Percentiles rank a stretch among this genome's conserved stretches.
These are phyloP conservation scores for Pichia sp. DNA, from an alignment of 1,139 yeast species.

Conservation along the genomic window DNA sequence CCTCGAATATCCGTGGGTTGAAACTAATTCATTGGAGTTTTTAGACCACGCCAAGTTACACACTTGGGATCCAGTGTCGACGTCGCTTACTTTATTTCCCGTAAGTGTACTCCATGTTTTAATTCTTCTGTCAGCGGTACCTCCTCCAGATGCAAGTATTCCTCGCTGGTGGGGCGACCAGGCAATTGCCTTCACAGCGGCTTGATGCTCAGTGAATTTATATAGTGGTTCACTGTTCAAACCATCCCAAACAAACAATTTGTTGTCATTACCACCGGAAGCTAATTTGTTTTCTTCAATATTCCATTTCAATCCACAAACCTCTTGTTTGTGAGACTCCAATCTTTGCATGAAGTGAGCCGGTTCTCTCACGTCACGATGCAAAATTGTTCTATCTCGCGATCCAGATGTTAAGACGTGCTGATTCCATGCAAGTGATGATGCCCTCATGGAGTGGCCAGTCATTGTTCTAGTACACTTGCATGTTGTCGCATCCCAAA, in stretches of 20 bases:
- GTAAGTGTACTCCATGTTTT: constrained; percentile 90
- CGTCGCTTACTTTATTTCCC: constrained; percentile 68
- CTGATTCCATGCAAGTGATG: constrained; percentile 91
- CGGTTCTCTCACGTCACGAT: constrained; percentile 86
- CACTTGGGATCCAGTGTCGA: constrained; percentile 93
- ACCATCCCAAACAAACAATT: constrained; percentile 84
- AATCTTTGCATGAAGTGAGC: constrained; percentile 74
- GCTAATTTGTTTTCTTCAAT: constrained; percentile 82
- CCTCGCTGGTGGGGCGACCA: constrained; percentile 99
- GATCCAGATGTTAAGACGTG: constrained; percentile 86
- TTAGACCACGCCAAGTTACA: constrained; percentile 93
- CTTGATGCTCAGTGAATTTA: constrained; percentile 77
- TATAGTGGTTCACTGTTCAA: constrained; percentile 63
- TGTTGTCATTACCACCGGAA: constrained; percentile 92
- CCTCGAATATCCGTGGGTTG: constrained; percentile 91
- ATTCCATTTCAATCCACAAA: constrained; percentile 95
- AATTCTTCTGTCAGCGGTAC: constrained; percentile 88
- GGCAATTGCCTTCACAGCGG: constrained; percentile 94
- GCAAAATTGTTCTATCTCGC: constrained; percentile 77
- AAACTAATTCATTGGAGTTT: constrained; percentile 85
- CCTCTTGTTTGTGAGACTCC: constrained; percentile 80
- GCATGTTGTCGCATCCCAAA: constrained; percentile 89
- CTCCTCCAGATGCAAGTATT: constrained; percentile 91
- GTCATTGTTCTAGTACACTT: constrained; percentile 87
- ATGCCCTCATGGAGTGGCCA: constrained; percentile 82